These are phyloP conservation scores for Thielaviopsis ethacetica DNA, from an alignment of 2,329 filamentous ascomycete genomes.

Conservation along the genomic window DNA sequence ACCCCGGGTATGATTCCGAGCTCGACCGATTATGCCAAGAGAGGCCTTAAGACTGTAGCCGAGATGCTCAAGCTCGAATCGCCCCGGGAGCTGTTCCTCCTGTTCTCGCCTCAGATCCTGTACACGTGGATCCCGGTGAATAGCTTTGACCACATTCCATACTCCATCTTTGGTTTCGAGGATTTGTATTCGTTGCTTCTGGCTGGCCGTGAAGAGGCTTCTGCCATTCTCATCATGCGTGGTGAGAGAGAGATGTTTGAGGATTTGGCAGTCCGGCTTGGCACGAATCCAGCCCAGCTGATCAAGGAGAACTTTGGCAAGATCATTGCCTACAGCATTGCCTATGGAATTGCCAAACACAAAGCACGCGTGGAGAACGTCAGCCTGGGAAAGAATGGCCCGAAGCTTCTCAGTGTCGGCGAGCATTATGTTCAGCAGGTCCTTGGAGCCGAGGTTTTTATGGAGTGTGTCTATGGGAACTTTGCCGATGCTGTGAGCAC, in stretches of 20 bases:
- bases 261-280: constrained; percentile 42
- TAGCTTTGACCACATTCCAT: constrained; percentile 58
- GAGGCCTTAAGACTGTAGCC: constrained; percentile 54
- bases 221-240: constrained; percentile 70
- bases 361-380: background rate
- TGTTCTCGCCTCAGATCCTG: constrained; percentile 79
- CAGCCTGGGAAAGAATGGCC: background rate
- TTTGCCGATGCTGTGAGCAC: constrained; percentile 64
- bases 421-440: constrained; percentile 25
- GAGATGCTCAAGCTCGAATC: constrained; percentile 45
- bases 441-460: constrained; percentile 50
- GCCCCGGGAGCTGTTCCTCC: constrained; percentile 54
- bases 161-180: constrained; percentile 64
- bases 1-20: constrained; percentile 56
- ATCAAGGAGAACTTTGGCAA: constrained; percentile 58
- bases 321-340: constrained; percentile 67
- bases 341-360: constrained; percentile 28
- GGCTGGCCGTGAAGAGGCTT: constrained; percentile 59
- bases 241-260: constrained; percentile 47
- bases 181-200: constrained; percentile 51
- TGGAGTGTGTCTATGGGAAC: constrained; percentile 44
- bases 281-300: constrained; percentile 36
- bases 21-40: constrained; percentile 53
- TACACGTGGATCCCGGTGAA: constrained; percentile 74
- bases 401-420: constrained; percentile 1